A percentile compares a stretch with the other conserved stretches of the same genome.
Conservation (phyloP, 345 rosid species). For the Moricandia moricandioides region DNA sequence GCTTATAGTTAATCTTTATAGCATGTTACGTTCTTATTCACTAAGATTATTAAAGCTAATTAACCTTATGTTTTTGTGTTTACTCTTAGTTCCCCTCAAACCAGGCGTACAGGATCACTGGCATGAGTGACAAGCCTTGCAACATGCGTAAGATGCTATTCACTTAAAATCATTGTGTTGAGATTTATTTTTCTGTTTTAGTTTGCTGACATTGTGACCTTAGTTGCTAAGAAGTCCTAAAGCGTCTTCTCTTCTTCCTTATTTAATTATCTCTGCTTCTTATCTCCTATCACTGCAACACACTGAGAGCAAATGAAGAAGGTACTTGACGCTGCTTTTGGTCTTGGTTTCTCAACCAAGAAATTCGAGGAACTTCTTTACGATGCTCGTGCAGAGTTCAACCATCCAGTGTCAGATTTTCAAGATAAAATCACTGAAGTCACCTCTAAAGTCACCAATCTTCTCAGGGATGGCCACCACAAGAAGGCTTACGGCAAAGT, state of each 20-base stretch:
- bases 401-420: too few species aligned
- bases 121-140: too few species aligned
- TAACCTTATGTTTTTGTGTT: neutral
- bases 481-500: slow-evolving; percentile 66
- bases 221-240: neutral
- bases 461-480: slow-evolving; percentile 64
- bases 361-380: slow-evolving; percentile 35
- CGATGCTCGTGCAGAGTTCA: too few species aligned
- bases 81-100: too few species aligned
- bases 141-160: too few species aligned
- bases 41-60: neutral
- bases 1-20: neutral
- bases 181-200: too few species aligned
- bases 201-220: too few species aligned
- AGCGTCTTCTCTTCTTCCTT: too few species aligned
- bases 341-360: slow-evolving; percentile 55
- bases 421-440: slow-evolving; percentile 34
- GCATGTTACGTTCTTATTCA: neutral
- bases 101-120: too few species aligned
- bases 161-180: too few species aligned
- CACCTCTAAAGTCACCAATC: slow-evolving; percentile 65
- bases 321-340: slow-evolving; percentile 56
- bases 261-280: neutral
- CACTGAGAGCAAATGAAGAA: slow-evolving; percentile 52
- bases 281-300: neutral